Conservation (phyloP, 2,329 filamentous ascomycete species). For the Aspergillus ochraceus region DNA sequence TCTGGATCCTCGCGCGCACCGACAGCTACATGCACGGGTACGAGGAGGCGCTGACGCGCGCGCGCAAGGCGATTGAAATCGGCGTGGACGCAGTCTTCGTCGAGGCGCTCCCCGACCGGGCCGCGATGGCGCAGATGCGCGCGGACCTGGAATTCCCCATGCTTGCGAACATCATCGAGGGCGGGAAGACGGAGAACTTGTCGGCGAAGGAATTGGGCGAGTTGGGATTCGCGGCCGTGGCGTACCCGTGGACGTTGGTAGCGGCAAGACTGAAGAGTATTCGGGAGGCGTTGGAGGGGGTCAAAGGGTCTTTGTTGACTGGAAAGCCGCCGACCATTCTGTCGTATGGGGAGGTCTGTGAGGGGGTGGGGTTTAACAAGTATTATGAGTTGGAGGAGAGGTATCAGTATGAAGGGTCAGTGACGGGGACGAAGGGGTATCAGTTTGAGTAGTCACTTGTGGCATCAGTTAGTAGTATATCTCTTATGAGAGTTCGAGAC, state of each 20-base stretch:
- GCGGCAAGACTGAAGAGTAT: slow-evolving; percentile 47
- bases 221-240: slow-evolving; percentile 44
- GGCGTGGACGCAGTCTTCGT: slow-evolving; percentile 50
- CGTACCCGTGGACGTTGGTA: slow-evolving; percentile 49
- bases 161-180: slow-evolving; percentile 49
- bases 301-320: slow-evolving; percentile 46
- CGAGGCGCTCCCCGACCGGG: slow-evolving; percentile 47
- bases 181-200: slow-evolving; percentile 44
- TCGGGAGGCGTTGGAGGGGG: slow-evolving; percentile 28
- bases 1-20: slow-evolving; percentile 49
- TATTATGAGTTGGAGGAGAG: slow-evolving; percentile 28
- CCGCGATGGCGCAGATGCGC: slow-evolving; percentile 42
- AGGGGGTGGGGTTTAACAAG: slow-evolving; percentile 48
- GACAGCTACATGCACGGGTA: slow-evolving; percentile 42
- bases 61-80: slow-evolving; percentile 43
- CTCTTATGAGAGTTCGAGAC: too few relatives aligned
- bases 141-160: slow-evolving; percentile 41
- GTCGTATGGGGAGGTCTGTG: slow-evolving; percentile 46
- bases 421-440: neutral
- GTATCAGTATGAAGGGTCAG: neutral
- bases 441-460: neutral
- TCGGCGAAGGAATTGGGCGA: slow-evolving; percentile 40
- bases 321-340: slow-evolving; percentile 47
- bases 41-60: slow-evolving; percentile 47
- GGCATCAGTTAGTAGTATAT: too few relatives aligned